Percentiles rank a stretch among this genome's conserved stretches.
Evolutionary conservation across 2,329 filamentous ascomycete genomes (phyloP).

Genomic region (Diaporthe ampelina): DNA sequence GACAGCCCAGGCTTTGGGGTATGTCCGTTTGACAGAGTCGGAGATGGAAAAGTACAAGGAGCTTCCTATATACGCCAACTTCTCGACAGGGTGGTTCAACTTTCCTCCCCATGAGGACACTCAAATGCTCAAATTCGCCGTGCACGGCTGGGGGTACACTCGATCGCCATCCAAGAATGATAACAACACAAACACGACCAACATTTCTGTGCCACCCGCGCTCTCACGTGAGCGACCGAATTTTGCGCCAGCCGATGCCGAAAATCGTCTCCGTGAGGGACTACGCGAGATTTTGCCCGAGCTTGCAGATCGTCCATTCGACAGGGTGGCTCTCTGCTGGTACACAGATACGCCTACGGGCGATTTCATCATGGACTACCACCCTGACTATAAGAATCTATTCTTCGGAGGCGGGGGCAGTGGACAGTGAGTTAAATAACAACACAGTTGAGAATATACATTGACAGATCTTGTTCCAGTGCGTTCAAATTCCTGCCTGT

Average conservation of each 20-base stretch:
- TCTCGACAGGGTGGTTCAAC: conserved; percentile 6
- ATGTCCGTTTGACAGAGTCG: conserved; percentile 10
- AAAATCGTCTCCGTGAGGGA: neutral
- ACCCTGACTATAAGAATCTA: neutral
- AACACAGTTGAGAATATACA: neutral
- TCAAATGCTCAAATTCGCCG: neutral
- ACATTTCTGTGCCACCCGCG: conserved; percentile 4
- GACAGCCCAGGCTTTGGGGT: neutral
- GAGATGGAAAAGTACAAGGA: conserved; percentile 5
- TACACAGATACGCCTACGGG: conserved; percentile 8
- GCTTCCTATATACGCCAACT: conserved; percentile 3
- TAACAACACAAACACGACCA: neutral
- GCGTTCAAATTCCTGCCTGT: conserved; percentile 15
- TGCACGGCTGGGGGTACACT: conserved; percentile 9
- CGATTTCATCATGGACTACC: conserved; percentile 12
- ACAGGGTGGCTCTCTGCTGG: neutral
- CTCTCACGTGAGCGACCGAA: neutral
- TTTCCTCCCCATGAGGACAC: conserved; percentile 6
- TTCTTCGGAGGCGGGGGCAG: conserved; percentile 1
- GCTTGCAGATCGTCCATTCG: conserved; percentile 11
- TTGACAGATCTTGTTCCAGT: neutral
- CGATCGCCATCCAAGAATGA: conserved; percentile 7
- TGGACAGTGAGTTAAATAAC: neutral
- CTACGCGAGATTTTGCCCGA: neutral
- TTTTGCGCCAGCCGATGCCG: neutral